Conservation (phyloP, 1,139 yeast genomes). For the Suzukiozyma palmioleophila region DNA sequence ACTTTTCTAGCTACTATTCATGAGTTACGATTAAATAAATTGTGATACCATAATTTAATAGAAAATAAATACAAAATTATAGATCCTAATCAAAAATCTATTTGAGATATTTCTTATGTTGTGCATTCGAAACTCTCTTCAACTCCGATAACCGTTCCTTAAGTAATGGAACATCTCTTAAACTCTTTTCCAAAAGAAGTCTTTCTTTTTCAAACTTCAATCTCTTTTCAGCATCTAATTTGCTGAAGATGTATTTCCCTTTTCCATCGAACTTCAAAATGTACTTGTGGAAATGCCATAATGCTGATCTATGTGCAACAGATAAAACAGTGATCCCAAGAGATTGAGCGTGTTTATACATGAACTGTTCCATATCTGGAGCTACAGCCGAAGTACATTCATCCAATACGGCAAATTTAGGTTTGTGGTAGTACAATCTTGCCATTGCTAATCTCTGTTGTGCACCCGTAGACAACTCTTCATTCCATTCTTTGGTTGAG, state of each 20-base stretch:
- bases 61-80: not conserved
- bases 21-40: not conserved
- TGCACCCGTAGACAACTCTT: constrained; percentile 84
- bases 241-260: constrained; percentile 69
- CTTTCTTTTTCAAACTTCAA: constrained; percentile 70
- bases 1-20: not conserved
- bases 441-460: constrained; percentile 96
- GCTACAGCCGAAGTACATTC: constrained; percentile 95
- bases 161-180: constrained; percentile 64
- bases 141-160: constrained; percentile 60
- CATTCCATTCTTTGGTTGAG: constrained; percentile 76
- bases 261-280: constrained; percentile 82
- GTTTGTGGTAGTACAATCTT: constrained; percentile 82
- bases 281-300: constrained; percentile 88
- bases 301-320: constrained; percentile 87
- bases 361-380: constrained; percentile 83
- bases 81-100: not conserved
- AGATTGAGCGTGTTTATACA: constrained; percentile 80
- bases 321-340: constrained; percentile 81
- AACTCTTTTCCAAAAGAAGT: constrained; percentile 53
- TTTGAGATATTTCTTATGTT: constrained; percentile 27
- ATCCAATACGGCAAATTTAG: constrained; percentile 89
- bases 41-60: not conserved
- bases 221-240: constrained; percentile 64
- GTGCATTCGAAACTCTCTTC: constrained; percentile 46